A percentile compares a stretch with the other conserved stretches of the same genome.
Conservation (phyloP, 371 early-diverging fungal genomes). For the Mortierella sp. region DNA sequence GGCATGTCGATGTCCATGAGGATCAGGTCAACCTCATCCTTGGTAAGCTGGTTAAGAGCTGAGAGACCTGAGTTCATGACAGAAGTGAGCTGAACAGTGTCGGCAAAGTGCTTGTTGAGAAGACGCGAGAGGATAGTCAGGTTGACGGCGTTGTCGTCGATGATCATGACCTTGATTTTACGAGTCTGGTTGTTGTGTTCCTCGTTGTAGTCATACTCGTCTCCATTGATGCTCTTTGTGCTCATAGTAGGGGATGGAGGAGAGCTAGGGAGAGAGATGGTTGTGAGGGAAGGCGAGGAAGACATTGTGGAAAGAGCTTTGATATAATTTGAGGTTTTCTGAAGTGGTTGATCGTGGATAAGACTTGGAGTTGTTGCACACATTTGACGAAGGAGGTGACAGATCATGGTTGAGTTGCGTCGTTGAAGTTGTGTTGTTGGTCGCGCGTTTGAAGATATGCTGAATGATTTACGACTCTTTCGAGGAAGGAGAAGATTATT, state of each 20-base stretch:
- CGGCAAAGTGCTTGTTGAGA: conserved; percentile 64
- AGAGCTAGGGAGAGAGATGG: conserved; percentile 40
- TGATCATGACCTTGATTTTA: conserved; percentile 60
- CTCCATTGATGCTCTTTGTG: conserved; percentile 48
- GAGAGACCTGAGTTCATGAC: conserved; percentile 56
- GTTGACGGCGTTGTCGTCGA: conserved; percentile 74
- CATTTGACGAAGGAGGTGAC: conserved; percentile 51
- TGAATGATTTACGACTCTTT: conserved; percentile 5
- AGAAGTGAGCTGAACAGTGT: conserved; percentile 60
- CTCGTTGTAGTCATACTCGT: conserved; percentile 33
- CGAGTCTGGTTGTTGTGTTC: conserved; percentile 30
- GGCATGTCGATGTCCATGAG: conserved; percentile 82
- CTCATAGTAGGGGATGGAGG: conserved; percentile 54
- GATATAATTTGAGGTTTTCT: conserved; percentile 27
- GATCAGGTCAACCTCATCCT: conserved; percentile 65
- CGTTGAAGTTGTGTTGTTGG: conserved; percentile 4
- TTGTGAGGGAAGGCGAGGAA: conserved; percentile 17
- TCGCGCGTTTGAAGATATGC: conserved; percentile 2
- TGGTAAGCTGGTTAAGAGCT: conserved; percentile 62
- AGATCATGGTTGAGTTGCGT: conserved; percentile 49
- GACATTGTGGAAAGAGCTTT: conserved; percentile 35
- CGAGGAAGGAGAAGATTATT: conserved; percentile 19
- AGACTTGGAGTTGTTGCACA: conserved; percentile 40
- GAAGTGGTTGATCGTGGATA: conserved; percentile 25
- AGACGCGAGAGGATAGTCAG: conserved; percentile 66